Conservation (phyloP, 331 rosid genomes). For the Malus hybrid region DNA sequence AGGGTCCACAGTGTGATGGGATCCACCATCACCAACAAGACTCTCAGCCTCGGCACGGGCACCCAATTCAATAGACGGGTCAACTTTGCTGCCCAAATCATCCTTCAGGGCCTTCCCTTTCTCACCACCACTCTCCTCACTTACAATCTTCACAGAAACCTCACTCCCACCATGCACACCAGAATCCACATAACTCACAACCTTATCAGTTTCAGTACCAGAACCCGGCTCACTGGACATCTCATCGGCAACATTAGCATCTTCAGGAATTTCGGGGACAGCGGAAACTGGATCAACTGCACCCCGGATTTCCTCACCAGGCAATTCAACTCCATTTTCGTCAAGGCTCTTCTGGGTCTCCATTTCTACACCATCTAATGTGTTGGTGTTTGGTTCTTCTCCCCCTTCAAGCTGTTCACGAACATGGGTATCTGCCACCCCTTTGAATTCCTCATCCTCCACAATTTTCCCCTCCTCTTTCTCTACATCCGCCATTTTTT, state of each 20-base stretch:
- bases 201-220: neutral
- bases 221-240: neutral
- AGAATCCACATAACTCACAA: neutral
- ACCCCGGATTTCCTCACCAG: neutral
- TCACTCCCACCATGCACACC: neutral
- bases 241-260: neutral
- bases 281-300: neutral
- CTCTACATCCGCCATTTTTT: neutral
- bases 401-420: neutral
- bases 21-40: neutral
- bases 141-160: neutral
- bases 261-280: neutral
- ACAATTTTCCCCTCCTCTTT: neutral
- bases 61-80: neutral
- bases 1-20: neutral
- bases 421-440: neutral
- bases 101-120: neutral
- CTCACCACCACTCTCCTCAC: neutral
- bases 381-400: neutral
- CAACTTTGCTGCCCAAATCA: neutral
- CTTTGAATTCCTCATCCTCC: neutral
- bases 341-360: slow-evolving; percentile 3
- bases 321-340: neutral
- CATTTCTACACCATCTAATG: neutral
- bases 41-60: neutral